phyloP scores from a whole-genome alignment of 345 rosid species.

The rapeseed (Brassica napus) region DNA sequence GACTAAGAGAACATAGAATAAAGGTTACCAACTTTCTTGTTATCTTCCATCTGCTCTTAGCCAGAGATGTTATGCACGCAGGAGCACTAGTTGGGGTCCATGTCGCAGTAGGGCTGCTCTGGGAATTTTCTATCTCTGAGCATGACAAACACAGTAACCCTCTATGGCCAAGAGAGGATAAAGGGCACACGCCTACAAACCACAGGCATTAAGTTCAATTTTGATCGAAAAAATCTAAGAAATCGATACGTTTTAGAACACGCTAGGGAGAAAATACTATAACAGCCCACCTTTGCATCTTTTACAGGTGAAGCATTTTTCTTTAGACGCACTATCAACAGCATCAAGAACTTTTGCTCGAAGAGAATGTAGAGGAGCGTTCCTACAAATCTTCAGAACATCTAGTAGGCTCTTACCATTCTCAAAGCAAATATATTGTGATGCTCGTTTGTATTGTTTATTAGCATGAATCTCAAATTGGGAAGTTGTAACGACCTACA shows the following conservation, averaged over 20 bases:
- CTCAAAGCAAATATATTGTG: slow-evolving; percentile 94
- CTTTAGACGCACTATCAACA: slow-evolving; percentile 37
- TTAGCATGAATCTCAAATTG: slow-evolving; percentile 98
- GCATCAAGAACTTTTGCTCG: slow-evolving; percentile 60
- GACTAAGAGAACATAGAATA: slow-evolving; percentile 25
- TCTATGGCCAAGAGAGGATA: slow-evolving; percentile 61
- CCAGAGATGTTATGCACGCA: slow-evolving; percentile 38
- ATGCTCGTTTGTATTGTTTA: slow-evolving; percentile 85
- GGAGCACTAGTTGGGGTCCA: slow-evolving; percentile 41
- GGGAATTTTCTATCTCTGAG: slow-evolving; percentile 51
- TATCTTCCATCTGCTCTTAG: slow-evolving; percentile 52
- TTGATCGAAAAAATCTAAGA: background rate
- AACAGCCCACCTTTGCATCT: slow-evolving; percentile 72
- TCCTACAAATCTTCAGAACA: slow-evolving; percentile 77
- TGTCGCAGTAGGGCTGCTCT: slow-evolving; percentile 39
- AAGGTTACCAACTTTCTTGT: slow-evolving; percentile 52
- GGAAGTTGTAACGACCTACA: slow-evolving; percentile 90
- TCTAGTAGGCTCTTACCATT: slow-evolving; percentile 99
- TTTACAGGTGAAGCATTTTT: slow-evolving; percentile 69
- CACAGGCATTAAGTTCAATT: slow-evolving; percentile 26
- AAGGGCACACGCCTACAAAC: slow-evolving; percentile 60
- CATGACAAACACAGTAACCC: slow-evolving; percentile 82
- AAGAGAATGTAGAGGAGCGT: slow-evolving; percentile 65
- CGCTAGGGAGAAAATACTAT: background rate
- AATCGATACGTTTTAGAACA: slow-evolving; percentile 12